These are phyloP conservation scores for Salix suchowensis DNA, from an alignment of 345 rosid species.

Conservation along the genomic window DNA sequence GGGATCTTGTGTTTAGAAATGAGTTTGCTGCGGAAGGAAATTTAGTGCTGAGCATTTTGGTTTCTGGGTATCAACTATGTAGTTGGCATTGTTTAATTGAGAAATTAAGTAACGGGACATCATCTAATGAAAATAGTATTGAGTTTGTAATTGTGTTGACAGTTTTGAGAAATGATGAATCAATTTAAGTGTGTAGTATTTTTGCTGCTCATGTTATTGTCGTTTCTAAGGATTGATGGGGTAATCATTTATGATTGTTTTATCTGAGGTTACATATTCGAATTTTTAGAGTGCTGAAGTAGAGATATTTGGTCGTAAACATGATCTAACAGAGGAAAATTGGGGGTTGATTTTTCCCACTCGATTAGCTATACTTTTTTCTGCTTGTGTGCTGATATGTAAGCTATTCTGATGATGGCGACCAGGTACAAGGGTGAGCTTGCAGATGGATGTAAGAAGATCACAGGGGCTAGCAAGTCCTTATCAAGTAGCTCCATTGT, in stretches of 20 bases:
- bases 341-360: neutral
- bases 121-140: neutral
- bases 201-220: neutral
- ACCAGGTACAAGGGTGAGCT: conserved; percentile 13
- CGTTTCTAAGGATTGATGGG: neutral
- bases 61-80: neutral
- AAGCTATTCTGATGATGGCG: neutral
- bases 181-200: neutral
- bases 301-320: neutral
- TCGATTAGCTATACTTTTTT: neutral
- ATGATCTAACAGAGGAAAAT: neutral
- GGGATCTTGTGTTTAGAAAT: neutral
- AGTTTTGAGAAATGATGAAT: neutral
- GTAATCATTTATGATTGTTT: neutral
- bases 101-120: neutral
- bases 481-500: neutral
- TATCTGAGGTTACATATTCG: neutral
- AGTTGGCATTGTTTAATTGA: neutral
- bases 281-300: neutral
- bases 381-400: neutral
- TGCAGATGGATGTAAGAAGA: neutral
- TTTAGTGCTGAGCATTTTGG: neutral
- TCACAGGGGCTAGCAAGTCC: neutral
- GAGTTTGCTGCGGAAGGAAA: neutral
- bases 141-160: neutral